Evolutionary conservation across 805 yeast species (phyloP), one percentile per base, ranked within the genome.

Genomic region (Candida chauliodis): DNA sequence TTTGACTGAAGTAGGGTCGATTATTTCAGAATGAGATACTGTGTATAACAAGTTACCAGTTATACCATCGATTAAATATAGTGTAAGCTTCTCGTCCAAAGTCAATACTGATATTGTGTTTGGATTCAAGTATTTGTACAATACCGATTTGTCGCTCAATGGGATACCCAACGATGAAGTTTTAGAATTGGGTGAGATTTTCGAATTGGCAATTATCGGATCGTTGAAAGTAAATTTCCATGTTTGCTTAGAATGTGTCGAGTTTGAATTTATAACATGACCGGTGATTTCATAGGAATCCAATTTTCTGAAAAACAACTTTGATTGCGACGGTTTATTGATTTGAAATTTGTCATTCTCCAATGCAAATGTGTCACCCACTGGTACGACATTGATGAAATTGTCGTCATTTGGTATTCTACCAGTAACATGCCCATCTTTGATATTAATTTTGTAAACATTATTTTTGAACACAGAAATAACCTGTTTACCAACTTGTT

Each of bases 61-160:
- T 4, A 84, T 64, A 1, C 78, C 67, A 53, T 91, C 93, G 23
- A 88, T 41, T 4, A 91, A 53, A 43, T 76, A 68, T 10, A 86
- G 46, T 9, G 56, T 62, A 24, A 88, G 49, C 8, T 34, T 32
- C 1, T 52, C 44, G 2, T 45, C 49, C 24, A 52, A 49, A 7
- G 68, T 55, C 0, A 81, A 61, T 2, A 81, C 72, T 15, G 79
- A 66, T 2, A 82, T 66, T 15, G 76, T 42, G 50, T 85, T 78
- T 15, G 95, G 95, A 51, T 84, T 73, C 43, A 90, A 61, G 56
- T 84, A 90, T 59, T 91, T 93, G 74, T 90, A 88, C 27, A 88
- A 61, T 1, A 87, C 91, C 1, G 81, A 69, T 53, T 87, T 74
- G 48, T 84, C 80, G 15, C 82, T 81, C 20, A 84, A 61, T 0